Base-by-base conservation (phyloP, 2,329 filamentous ascomycete genomes). In the Xylaria arbuscula region DNA sequence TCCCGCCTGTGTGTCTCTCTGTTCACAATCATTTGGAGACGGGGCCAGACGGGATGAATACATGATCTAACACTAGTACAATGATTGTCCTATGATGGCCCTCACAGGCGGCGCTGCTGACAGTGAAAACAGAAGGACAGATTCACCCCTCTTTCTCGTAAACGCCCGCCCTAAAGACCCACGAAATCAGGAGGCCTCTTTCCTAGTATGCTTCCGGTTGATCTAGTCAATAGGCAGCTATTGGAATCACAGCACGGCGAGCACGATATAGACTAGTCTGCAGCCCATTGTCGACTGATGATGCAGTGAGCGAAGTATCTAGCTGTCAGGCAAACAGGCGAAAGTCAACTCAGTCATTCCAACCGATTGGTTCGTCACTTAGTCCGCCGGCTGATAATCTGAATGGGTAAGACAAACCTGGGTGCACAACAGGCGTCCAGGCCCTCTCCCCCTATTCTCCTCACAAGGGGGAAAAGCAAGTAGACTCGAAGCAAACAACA, bases 391-490 rank as follows among this genome's bases (percentile, higher is more conserved):
- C 47, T 34, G 19, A 62, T 47, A 13, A n/a, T 13, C 55, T 42
- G 19, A 56, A n/a, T 32, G 32, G 2, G 24, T 34, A 24, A 47
- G 48, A 17, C 38, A 36, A 36, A 22, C 13, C 13, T 40, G 19
- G 38, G 22, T 42, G 22, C 58, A 62, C 47, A 11, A 51, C 34
- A 48, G 36, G 24, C 24, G 22, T 50, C 8, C 24, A 45, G 45
- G 59, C 24, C 58, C 53, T 36, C 5, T 58, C 28, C 15, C 48
- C 53, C 28, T 48, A 4, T 48, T 55, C 50, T 28, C 22, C 28
- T 24, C 19, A 3, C 45, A 34, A 19, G 8, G 28, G 17, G 28
- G 3, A 62, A 62, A 68, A 68, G 62, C 50, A 65, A 62, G 53
- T 47, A 24, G 24, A 11, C 17, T 34, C 45, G 47, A 40, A 50